Evolutionary conservation across 2,329 filamentous ascomycete species (phyloP).

Genomic region (Alternaria triticimaculans): DNA sequence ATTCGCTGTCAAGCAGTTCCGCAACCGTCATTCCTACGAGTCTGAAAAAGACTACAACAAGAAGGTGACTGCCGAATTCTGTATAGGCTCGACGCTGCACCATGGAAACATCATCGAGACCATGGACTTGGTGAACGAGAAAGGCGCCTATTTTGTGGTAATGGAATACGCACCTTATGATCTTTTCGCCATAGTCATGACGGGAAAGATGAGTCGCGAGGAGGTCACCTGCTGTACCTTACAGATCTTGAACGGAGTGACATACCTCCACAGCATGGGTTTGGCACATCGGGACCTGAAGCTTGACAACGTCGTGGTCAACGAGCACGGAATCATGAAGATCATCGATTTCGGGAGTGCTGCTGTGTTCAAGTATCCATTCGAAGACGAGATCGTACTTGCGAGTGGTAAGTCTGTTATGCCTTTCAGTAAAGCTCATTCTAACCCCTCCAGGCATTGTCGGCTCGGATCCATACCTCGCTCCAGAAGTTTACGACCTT

Average conservation of each 20-base stretch:
- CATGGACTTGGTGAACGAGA: slow-evolving; percentile 93
- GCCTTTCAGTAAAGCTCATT: background rate
- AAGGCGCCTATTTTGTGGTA: slow-evolving; percentile 93
- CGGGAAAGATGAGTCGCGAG: slow-evolving; percentile 91
- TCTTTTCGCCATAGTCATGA: slow-evolving; percentile 98
- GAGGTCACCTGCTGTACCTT: slow-evolving; percentile 91
- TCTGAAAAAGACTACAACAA: slow-evolving; percentile 96
- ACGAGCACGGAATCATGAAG: slow-evolving; percentile 97
- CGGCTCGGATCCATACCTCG: slow-evolving; percentile 92
- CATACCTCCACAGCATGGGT: slow-evolving; percentile 93
- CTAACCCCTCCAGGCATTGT: slow-evolving; percentile 66
- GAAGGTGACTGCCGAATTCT: slow-evolving; percentile 98
- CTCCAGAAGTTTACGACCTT: slow-evolving; percentile 94
- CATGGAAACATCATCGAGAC: slow-evolving; percentile 99
- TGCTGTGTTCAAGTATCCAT: slow-evolving; percentile 95
- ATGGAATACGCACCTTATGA: slow-evolving; percentile 99
- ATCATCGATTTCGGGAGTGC: slow-evolving; percentile 99
- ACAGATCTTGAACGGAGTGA: slow-evolving; percentile 92
- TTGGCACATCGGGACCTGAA: slow-evolving; percentile 95
- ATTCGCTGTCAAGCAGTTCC: slow-evolving; percentile 97
- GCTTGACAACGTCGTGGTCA: slow-evolving; percentile 97
- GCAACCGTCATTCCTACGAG: slow-evolving; percentile 89
- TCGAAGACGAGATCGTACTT: slow-evolving; percentile 84
- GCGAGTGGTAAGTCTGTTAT: slow-evolving; percentile 70
- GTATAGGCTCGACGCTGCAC: slow-evolving; percentile 93